Evolutionary conservation across 139 green algal species (phyloP).

Genomic region (Pseudopediastrum boryanum): DNA sequence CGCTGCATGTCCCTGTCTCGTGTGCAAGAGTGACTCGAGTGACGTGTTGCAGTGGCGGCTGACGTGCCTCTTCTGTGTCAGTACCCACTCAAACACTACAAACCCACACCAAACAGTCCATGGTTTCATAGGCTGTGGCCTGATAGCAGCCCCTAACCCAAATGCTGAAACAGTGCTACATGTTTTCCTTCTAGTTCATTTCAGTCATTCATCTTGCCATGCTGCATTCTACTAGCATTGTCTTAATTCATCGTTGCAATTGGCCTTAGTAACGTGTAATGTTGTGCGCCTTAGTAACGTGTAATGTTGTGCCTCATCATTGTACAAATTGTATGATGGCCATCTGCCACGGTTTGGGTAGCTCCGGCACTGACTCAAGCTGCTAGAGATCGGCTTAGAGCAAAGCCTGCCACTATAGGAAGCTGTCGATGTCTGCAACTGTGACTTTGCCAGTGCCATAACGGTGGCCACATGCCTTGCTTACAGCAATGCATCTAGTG

Average conservation of each 20-base stretch:
- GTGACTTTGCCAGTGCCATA: constrained; percentile 33
- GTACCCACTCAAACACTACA: constrained; percentile 23
- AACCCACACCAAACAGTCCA: not conserved
- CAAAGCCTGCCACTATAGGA: constrained; percentile 26
- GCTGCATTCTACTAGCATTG: no score
- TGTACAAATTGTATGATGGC: not conserved
- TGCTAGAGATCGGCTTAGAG: constrained; percentile 32
- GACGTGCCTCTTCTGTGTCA: constrained; percentile 26
- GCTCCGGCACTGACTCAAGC: constrained; percentile 28
- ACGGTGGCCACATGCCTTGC: constrained; percentile 35
- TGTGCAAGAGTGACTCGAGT: constrained; percentile 33
- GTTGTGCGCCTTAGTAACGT: no score
- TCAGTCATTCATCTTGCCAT: no score
- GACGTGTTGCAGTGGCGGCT: constrained; percentile 33
- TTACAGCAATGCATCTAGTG: no score
- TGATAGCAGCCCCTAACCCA: no score
- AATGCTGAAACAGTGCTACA: no score
- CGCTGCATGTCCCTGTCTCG: constrained; percentile 30
- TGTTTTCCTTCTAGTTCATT: no score
- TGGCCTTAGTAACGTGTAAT: no score
- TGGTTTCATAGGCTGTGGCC: no score
- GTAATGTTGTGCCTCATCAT: no score
- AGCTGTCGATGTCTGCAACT: constrained; percentile 26
- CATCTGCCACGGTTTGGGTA: constrained; percentile 39
- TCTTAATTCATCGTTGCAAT: no score